Base-by-base conservation (phyloP, 352 stramenopile species). In the Pythium apleroticum region DNA sequence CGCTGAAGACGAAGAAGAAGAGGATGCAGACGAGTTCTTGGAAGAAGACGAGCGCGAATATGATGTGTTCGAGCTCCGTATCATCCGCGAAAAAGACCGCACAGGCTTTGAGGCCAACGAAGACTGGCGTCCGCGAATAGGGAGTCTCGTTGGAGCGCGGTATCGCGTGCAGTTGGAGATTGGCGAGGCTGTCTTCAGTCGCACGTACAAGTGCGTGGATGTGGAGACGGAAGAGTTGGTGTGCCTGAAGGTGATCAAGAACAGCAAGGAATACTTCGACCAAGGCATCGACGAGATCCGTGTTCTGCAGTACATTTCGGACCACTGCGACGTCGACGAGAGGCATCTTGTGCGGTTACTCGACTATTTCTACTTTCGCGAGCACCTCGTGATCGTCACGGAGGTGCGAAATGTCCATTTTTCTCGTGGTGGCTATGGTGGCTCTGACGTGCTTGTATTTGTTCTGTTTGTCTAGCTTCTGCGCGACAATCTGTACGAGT, bases 231-330 rank as follows among this genome's bases (percentile, higher is more conserved):
- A 94, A 54, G 67, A 95, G 58, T 77, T 87, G 53, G 96, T 99
- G 49, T 99, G 96, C 63, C 72, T 99, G 25, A 99, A 99, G 71
- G 95, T 99, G 28, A 98, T 99, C 75, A 99, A 99, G 76, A 99
- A 99, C 80, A 98, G 96, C 60, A 99, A 99, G 75, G 97, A 99
- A 66, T 99, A 98, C 74, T 98, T 99, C 69, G 98, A 99, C 65
- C 98, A 99, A 76, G 86, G 85, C 5, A 69, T 95, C 25, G 86
- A 95, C 53, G 86, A 95, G 31, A 91, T 95, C 50, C 81, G 84
- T 4, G 65, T 95, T 17, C 71, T 95, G 12, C 72, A 92, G 57
- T 90, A 83, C 60, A 86, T 95, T 48, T 68, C 73, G n/a, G 53
- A 60, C 15, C 84, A 86, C 57, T 94, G 89, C 54, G 84, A 97